Percentiles rank a stretch among this genome's conserved stretches.
Conservation (phyloP, 148 eudicot genomes). For the Rhododendron simsii region DNA sequence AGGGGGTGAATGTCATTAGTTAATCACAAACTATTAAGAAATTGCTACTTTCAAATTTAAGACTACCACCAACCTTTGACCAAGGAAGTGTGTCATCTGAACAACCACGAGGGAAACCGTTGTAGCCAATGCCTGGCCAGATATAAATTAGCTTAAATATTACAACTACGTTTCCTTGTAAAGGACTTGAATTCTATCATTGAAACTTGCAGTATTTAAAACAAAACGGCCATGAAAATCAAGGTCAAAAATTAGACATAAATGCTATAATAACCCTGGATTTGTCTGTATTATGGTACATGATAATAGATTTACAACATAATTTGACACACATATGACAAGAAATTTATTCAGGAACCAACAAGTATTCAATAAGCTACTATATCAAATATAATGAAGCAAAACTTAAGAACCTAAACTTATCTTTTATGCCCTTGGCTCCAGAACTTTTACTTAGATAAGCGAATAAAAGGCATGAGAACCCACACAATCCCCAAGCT, state of each 20-base stretch:
- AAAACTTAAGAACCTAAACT: neutral
- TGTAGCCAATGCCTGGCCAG: constrained; percentile 82
- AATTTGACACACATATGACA: neutral
- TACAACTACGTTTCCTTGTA: neutral
- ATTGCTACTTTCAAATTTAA: neutral
- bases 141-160: constrained; percentile 12
- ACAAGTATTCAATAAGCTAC: neutral
- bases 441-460: neutral
- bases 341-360: neutral
- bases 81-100: constrained; percentile 94
- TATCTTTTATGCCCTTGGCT: neutral
- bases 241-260: neutral
- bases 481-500: neutral
- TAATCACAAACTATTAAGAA: neutral
- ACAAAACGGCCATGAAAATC: neutral
- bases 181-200: neutral
- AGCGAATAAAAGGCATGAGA: neutral
- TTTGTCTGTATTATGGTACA: neutral
- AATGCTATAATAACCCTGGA: neutral
- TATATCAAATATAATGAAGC: neutral
- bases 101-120: constrained; percentile 95
- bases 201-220: neutral
- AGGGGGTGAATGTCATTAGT: constrained; percentile 4
- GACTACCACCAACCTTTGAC: constrained; percentile 61
- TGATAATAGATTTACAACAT: neutral